Percentiles rank a stretch among this genome's conserved stretches.
Evolutionary conservation across 1,139 yeast species (phyloP).

Genomic region (Taphrina pruni): DNA sequence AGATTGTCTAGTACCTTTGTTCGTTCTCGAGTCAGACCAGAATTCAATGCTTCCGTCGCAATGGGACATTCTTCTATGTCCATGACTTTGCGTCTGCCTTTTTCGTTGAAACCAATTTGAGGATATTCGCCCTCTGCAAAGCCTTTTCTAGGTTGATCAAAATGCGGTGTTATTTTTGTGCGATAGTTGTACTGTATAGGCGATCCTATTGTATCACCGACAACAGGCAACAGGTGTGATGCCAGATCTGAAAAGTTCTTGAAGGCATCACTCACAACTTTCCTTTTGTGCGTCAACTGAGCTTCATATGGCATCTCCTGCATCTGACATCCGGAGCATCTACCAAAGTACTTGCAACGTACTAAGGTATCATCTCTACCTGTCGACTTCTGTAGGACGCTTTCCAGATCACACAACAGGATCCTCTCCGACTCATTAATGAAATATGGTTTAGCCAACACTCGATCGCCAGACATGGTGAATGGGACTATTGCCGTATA

Average conservation of each 20-base stretch:
- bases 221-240: slow-evolving; percentile 58
- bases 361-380: slow-evolving; percentile 63
- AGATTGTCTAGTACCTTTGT: slow-evolving; percentile 59
- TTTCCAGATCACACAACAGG: slow-evolving; percentile 69
- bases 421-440: slow-evolving; percentile 32
- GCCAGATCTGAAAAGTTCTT: slow-evolving; percentile 68
- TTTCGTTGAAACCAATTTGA: slow-evolving; percentile 82
- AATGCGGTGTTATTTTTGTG: slow-evolving; percentile 95
- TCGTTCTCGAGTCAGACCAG: slow-evolving; percentile 77
- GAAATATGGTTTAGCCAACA: slow-evolving; percentile 65
- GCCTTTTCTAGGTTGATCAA: slow-evolving; percentile 71
- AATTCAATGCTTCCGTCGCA: slow-evolving; percentile 78
- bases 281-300: slow-evolving; percentile 73
- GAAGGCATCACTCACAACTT: slow-evolving; percentile 82
- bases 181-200: slow-evolving; percentile 80
- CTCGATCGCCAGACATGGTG: slow-evolving; percentile 84
- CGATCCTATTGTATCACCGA: slow-evolving; percentile 73
- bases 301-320: slow-evolving; percentile 75
- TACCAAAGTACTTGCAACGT: slow-evolving; percentile 75
- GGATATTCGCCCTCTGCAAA: slow-evolving; percentile 52
- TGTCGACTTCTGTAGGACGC: slow-evolving; percentile 58
- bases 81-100: slow-evolving; percentile 76
- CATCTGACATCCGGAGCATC: slow-evolving; percentile 91
- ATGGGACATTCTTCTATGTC: slow-evolving; percentile 94
- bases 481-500: slow-evolving; percentile 74